phyloP scores from a whole-genome alignment of 192 early-diverging fungal species.

The Mortierella alpina region DNA sequence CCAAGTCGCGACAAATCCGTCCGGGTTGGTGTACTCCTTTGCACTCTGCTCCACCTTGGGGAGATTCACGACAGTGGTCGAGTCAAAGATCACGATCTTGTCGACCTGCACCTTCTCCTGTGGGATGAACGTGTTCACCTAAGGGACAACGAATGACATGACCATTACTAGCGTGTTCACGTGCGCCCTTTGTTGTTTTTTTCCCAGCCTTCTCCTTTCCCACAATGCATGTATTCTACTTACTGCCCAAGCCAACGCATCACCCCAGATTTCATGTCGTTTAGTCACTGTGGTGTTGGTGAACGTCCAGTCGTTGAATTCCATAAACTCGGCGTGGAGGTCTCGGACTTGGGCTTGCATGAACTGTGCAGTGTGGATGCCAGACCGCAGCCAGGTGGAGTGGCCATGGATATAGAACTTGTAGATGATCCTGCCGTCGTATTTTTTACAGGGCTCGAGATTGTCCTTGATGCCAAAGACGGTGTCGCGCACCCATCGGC shows the following conservation, averaged over 20 bases:
- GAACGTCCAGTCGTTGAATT: slow-evolving; percentile 58
- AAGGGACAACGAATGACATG: not conserved
- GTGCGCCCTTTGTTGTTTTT: too few relatives aligned
- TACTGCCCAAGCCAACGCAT: slow-evolving; percentile 50
- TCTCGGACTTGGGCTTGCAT: slow-evolving; percentile 38
- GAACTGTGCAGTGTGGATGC: slow-evolving; percentile 25
- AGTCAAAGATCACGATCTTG: slow-evolving; percentile 51
- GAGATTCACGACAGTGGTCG: slow-evolving; percentile 36
- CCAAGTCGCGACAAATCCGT: slow-evolving; percentile 36
- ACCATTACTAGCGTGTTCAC: too few relatives aligned
- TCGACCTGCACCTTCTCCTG: slow-evolving; percentile 34
- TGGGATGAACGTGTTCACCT: slow-evolving; percentile 46
- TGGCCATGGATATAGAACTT: slow-evolving; percentile 55
- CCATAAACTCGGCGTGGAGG: slow-evolving; percentile 62
- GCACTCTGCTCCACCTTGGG: slow-evolving; percentile 23
- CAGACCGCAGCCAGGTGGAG: slow-evolving; percentile 22
- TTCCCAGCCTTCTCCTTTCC: not conserved
- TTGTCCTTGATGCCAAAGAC: slow-evolving; percentile 67
- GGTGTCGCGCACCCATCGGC: slow-evolving; percentile 60
- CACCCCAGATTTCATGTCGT: slow-evolving; percentile 36
- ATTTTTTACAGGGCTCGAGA: slow-evolving; percentile 58
- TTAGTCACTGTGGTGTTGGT: slow-evolving; percentile 25
- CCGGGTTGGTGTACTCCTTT: not conserved
- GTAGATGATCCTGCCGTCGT: slow-evolving; percentile 57
- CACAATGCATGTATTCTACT: not conserved